These are phyloP conservation scores for Adansonia rubrostipa DNA, from an alignment of 441 rosid genomes.

Conservation along the genomic window DNA sequence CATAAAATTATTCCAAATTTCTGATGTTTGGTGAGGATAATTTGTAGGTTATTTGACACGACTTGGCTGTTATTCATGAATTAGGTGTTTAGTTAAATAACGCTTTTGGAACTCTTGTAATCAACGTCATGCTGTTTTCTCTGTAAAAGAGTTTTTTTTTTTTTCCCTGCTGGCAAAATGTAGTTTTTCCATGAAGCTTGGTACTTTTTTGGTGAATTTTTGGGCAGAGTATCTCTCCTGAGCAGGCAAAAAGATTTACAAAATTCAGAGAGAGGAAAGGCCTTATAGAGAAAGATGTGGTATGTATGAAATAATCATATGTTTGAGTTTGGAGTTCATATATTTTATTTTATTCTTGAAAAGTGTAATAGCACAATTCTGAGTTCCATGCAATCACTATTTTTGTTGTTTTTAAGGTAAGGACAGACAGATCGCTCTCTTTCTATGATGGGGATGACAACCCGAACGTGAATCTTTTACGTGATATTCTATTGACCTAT, in stretches of 20 bases:
- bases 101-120: not conserved
- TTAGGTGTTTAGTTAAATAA: not conserved
- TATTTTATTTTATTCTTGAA: conserved; percentile 26
- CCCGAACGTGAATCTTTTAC: conserved; percentile 76
- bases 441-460: conserved; percentile 97
- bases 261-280: conserved; percentile 97
- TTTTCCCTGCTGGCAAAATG: not conserved
- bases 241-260: conserved; percentile 90
- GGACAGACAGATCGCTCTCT: conserved; percentile 84
- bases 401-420: conserved; percentile 60
- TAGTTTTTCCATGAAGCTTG: conserved; percentile 28
- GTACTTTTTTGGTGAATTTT: conserved; percentile 23
- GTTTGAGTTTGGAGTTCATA: conserved; percentile 15
- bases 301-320: conserved; percentile 43
- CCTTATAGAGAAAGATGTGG: conserved; percentile 95
- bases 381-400: conserved; percentile 16
- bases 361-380: conserved; percentile 17
- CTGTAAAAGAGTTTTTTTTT: not conserved
- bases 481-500: conserved; percentile 87
- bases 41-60: not conserved
- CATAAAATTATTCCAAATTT: not conserved
- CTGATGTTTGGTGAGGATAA: not conserved
- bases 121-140: conserved; percentile 5
- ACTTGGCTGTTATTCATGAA: not conserved
- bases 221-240: conserved; percentile 82